Conservation (phyloP, 164 flowering plant genomes). For the Echeveria elegans region DNA sequence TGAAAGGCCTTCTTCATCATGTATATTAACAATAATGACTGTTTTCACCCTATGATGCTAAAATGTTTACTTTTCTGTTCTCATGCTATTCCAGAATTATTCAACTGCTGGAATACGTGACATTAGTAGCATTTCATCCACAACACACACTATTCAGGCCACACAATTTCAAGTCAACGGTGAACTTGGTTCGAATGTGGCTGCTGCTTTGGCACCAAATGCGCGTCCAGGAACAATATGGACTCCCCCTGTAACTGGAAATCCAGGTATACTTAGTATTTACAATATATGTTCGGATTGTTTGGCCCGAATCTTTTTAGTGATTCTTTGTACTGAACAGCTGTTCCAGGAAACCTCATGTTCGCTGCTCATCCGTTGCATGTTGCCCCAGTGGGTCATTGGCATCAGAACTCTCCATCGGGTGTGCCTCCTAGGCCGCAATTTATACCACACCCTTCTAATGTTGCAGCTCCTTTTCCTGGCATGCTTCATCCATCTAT, state of each 20-base stretch:
- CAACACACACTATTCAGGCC: constrained; percentile 23
- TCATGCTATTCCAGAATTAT: constrained; percentile 24
- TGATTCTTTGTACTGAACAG: constrained; percentile 7
- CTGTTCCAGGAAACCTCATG: constrained; percentile 30
- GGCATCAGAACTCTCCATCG: constrained; percentile 61
- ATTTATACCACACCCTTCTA: constrained; percentile 45
- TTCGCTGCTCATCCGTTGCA: constrained; percentile 35
- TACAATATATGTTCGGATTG: constrained; percentile 11
- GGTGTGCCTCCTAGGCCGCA: constrained; percentile 53
- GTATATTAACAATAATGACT: neutral
- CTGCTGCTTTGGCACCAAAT: constrained; percentile 21
- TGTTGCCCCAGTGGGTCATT: constrained; percentile 51
- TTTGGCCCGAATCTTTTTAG: neutral
- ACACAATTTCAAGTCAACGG: constrained; percentile 21
- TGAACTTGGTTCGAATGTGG: constrained; percentile 16
- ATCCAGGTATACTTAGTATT: constrained; percentile 19
- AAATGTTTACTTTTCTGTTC: neutral
- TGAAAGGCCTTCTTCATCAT: neutral
- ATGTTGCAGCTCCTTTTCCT: constrained; percentile 40
- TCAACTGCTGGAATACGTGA: constrained; percentile 22
- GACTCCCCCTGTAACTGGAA: constrained; percentile 27
- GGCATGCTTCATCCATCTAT: constrained; percentile 39
- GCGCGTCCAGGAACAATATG: constrained; percentile 19
- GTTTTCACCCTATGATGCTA: neutral
- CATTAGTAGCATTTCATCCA: constrained; percentile 16